Base-by-base conservation (phyloP, 331 rosid genomes). In the Saraca asoca region DNA sequence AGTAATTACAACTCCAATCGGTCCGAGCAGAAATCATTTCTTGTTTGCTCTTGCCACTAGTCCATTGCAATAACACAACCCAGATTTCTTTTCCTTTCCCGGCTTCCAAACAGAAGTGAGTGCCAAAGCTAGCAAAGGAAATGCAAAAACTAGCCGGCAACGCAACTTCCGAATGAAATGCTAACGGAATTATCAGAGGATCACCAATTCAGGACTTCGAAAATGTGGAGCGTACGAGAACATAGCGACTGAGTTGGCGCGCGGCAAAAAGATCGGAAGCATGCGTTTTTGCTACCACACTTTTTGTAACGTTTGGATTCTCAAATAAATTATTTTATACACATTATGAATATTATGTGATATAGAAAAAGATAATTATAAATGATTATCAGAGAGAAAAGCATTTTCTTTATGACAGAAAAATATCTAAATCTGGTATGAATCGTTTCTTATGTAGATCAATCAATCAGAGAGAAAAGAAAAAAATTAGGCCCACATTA, bases 191-290 rank as follows among this genome's bases (percentile, higher is more conserved):
- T 49, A 43, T 10, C 51, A 15, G 41, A 58, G 54, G 53, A 68
- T 29, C 13, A 48, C 17, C 67, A 24, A 34, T 24, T 24, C 31
- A 24, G 31, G 7, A 16, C 49, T 68, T 69, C 33, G 59, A 35
- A 58, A 55, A 73, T 34, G 58, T 35, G 56, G 58, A 56, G 24
- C 41, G 71, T 13, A 44, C 13, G 62, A 12, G 31, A 16, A 13
- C 13, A 34, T 42, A 24, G 39, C 41, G 31, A 19, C 42, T 2
- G 66, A 35, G 62, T 70, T 78, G 76, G 83, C 77, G 77, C 74
- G 83, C 77, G 77, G 73, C 87, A 79, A 71, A 56, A 76, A 80
- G 65, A 58, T 76, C 85, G 87, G 87, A 76, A 48, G 15, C 43
- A 16, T 69, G 58, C 54, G 68, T 14, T 29, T 12, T 69, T 14